Evolutionary conservation across 2,329 filamentous ascomycete species (phyloP).

Genomic region (Monosporascus sp.): DNA sequence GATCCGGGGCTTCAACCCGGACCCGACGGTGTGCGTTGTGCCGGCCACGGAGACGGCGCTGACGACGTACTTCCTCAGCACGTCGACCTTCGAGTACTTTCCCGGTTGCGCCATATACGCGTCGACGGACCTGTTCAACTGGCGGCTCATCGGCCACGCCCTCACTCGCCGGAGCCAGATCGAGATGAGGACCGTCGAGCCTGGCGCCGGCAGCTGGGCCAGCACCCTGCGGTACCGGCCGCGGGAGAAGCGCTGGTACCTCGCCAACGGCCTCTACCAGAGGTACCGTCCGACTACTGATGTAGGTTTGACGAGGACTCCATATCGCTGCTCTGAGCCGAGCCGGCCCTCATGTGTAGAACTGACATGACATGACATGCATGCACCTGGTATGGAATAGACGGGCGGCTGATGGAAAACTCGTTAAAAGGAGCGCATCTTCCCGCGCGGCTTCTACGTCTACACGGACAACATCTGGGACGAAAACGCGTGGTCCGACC

Average conservation of each 20-base stretch:
- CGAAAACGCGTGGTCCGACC: slow-evolving; percentile 44
- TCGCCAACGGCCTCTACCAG: slow-evolving; percentile 40
- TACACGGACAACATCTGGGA: slow-evolving; percentile 48
- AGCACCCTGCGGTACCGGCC: slow-evolving; percentile 39
- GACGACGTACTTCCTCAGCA: slow-evolving; percentile 49
- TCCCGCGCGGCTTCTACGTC: slow-evolving; percentile 49
- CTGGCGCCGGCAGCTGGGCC: slow-evolving; percentile 44
- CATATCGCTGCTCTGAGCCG: no score
- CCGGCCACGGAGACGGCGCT: slow-evolving; percentile 22
- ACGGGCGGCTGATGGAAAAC: not conserved
- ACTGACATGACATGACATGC: no score
- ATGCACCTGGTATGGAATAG: not conserved
- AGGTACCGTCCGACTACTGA: slow-evolving; percentile 33
- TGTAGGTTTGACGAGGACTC: slow-evolving; percentile 8
- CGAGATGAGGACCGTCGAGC: slow-evolving; percentile 45
- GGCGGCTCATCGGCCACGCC: slow-evolving; percentile 47
- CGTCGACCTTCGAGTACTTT: slow-evolving; percentile 58
- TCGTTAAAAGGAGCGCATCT: slow-evolving; percentile 34
- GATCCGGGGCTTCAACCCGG: slow-evolving; percentile 55
- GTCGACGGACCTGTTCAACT: slow-evolving; percentile 46
- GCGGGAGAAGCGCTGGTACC: slow-evolving; percentile 36
- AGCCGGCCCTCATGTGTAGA: no score
- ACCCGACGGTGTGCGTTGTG: slow-evolving; percentile 43
- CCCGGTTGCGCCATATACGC: slow-evolving; percentile 57
- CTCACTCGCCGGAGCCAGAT: slow-evolving; percentile 45